Evolutionary conservation across 805 yeast genomes (phyloP).

Genomic region (baker's yeast (Saccharomyces cerevisiae)): DNA sequence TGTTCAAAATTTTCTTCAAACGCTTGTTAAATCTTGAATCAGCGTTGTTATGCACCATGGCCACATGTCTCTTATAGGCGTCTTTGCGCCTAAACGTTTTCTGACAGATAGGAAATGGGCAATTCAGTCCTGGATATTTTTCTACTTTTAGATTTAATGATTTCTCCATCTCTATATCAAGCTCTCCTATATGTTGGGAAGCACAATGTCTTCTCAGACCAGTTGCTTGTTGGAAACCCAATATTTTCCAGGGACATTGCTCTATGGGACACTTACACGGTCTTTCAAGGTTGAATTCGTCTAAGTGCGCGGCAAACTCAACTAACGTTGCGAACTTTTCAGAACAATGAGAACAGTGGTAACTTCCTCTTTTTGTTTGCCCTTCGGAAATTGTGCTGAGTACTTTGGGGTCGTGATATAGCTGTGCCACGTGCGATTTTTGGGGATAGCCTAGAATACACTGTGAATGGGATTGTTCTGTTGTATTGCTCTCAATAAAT

Average conservation of each 20-base stretch:
- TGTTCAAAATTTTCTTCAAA: slow-evolving; percentile 19
- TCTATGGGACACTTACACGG: slow-evolving; percentile 39
- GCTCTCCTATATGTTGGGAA: slow-evolving; percentile 36
- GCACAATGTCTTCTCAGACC: slow-evolving; percentile 45
- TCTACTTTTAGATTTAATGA: slow-evolving; percentile 25
- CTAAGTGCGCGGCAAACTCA: slow-evolving; percentile 38
- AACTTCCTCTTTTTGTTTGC: slow-evolving; percentile 35
- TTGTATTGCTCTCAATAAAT: neutral
- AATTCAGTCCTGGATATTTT: slow-evolving; percentile 25
- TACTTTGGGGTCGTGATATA: neutral
- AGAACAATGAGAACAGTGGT: slow-evolving; percentile 42
- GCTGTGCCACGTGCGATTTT: neutral
- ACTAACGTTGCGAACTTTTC: slow-evolving; percentile 33
- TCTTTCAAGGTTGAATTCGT: slow-evolving; percentile 33
- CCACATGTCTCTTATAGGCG: slow-evolving; percentile 44
- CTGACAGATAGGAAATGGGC: slow-evolving; percentile 35
- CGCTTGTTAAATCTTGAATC: slow-evolving; percentile 36
- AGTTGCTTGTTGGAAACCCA: slow-evolving; percentile 42
- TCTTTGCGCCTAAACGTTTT: slow-evolving; percentile 46
- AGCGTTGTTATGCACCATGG: slow-evolving; percentile 40
- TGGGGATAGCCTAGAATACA: neutral
- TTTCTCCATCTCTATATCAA: slow-evolving; percentile 21
- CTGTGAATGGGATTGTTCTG: neutral
- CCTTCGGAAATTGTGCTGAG: slow-evolving; percentile 26
- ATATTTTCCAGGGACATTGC: slow-evolving; percentile 41